These are phyloP conservation scores for Backusella sp. DNA, from an alignment of 192 early-diverging fungal genomes.

Conservation along the genomic window DNA sequence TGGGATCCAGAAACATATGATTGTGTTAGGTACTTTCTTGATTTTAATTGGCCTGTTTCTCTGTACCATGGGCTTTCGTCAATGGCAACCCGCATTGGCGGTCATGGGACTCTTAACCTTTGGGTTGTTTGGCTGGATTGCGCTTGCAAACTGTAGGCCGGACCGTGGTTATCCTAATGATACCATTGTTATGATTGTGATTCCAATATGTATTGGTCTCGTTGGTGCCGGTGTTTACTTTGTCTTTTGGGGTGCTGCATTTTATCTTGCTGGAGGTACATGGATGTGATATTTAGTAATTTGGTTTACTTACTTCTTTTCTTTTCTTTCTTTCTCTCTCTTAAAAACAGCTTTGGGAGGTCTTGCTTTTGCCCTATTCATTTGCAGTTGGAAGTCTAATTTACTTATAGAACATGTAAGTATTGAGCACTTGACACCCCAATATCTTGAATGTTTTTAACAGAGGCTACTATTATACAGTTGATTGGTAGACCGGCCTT, in stretches of 20 bases:
- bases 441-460: not conserved
- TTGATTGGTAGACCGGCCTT: not conserved
- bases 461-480: not conserved
- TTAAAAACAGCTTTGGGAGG: constrained; percentile 23
- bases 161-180: constrained; percentile 6
- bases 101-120: not conserved
- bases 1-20: not conserved
- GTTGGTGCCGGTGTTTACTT: constrained; percentile 5
- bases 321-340: not conserved
- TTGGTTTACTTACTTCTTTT: not conserved
- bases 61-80: not conserved
- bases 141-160: constrained; percentile 13
- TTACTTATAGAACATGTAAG: constrained; percentile 17
- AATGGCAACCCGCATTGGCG: not conserved
- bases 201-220: constrained; percentile 6
- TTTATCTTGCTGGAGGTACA: constrained; percentile 14
- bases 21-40: not conserved
- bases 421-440: not conserved
- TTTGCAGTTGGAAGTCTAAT: constrained; percentile 25
- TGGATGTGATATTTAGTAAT: not conserved
- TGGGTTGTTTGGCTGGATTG: constrained; percentile 1
- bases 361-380: constrained; percentile 26
- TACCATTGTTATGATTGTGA: not conserved
- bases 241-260: not conserved
- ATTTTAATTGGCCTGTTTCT: not conserved